Evolutionary conservation across 306 rosid genomes (phyloP), one percentile per base, ranked within the genome.

Genomic region (Quercus engelmannii): DNA sequence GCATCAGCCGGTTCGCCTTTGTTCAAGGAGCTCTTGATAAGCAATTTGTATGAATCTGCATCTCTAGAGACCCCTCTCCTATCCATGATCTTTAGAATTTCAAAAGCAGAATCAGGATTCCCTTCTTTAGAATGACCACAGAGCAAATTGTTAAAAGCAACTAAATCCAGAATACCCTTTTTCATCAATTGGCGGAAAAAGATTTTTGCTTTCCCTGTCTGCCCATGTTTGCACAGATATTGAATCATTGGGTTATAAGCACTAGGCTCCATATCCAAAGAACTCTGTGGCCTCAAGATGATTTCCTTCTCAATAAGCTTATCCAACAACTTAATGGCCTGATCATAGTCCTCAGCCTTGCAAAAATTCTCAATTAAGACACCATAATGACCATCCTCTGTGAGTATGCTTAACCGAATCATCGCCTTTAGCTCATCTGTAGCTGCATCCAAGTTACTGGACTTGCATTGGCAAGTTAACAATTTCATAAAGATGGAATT

Each of bases 1-100:
- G 96, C 94, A 80, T 95, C 97, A 77, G 94, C 93, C 0, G 94
- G 99, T 78, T 95, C 97, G 33, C 98, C 99, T 76, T 90, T 92
- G n/a, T 91, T 85, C 80, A 95, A 70, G 86, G 82, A 95, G 87
- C 98, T 90, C 86, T 86, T 87, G 69, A 90, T 87, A 69, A 95
- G 98, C 87, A 92, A 78, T 69, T 38, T 83, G 69, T 84, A 95
- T 30, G 97, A 90, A 49, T 91, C 92, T 8, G 85, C 90, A 75
- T 92, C 97, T 61, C 92, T 85, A 25, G 90, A 62, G 43, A 95
- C 90, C 78, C 88, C 92, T 83, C 94, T 91, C 83, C 92, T 85
- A 58, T 89, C 87, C 98, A 95, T 95, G 87, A 92, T 95, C 74
- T 87, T 95, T 13, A 89, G 76, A 76, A 95, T 90, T 80, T 95